Conservation (phyloP, 139 green algal genomes). For the Micractinium sp. region DNA sequence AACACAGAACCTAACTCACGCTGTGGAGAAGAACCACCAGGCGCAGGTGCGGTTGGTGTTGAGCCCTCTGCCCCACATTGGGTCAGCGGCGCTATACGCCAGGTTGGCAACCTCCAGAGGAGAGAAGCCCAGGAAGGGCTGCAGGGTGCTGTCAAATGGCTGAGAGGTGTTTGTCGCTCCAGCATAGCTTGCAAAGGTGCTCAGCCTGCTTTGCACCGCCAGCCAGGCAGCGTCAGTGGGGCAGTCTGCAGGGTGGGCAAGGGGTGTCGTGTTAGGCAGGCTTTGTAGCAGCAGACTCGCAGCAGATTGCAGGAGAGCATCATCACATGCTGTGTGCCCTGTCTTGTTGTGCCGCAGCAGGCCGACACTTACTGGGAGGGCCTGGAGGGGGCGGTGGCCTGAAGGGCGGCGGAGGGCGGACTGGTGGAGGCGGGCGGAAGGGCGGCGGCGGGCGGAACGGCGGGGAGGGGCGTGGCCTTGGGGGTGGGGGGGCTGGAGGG, state of each 20-base stretch:
- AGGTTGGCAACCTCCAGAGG: not conserved
- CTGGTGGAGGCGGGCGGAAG: too few species aligned
- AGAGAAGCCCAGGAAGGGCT: not conserved
- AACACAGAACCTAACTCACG: not conserved
- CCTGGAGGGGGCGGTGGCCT: not conserved
- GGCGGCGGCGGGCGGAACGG: too few species aligned
- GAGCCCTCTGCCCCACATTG: not conserved
- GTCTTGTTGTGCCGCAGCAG: too few species aligned
- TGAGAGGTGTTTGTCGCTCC: not conserved
- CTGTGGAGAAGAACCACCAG: not conserved
- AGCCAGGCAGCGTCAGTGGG: not conserved
- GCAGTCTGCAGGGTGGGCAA: not conserved
- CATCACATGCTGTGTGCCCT: too few species aligned
- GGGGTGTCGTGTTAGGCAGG: too few species aligned
- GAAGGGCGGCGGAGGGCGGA: too few species aligned
- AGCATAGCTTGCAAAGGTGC: not conserved
- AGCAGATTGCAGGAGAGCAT: too few species aligned
- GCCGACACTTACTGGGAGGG: too few species aligned
- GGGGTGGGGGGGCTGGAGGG: not conserved
- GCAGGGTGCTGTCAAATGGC: not conserved
- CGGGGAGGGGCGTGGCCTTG: not conserved
- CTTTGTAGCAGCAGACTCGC: too few species aligned
- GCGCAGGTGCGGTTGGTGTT: not conserved
- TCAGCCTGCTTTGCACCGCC: not conserved
- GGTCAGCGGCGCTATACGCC: not conserved